These are phyloP conservation scores for Phoma sp. DNA, from an alignment of 2,329 filamentous ascomycete species.

Conservation along the genomic window DNA sequence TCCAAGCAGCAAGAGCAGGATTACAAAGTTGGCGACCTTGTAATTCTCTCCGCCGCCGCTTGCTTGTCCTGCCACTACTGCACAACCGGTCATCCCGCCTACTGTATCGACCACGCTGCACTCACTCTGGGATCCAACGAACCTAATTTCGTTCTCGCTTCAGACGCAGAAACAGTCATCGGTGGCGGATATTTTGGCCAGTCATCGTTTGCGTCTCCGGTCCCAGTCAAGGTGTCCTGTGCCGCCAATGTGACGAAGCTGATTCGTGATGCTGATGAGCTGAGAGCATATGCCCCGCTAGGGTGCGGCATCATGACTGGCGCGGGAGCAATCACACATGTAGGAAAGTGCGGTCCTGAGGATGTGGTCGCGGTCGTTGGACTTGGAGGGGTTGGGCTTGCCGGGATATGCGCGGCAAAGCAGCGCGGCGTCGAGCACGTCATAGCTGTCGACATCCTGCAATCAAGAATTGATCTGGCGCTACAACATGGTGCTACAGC, in stretches of 20 bases:
- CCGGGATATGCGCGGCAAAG: slow-evolving; percentile 49
- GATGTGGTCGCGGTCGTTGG: slow-evolving; percentile 53
- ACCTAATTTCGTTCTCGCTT: slow-evolving; percentile 52
- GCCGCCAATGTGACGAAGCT: slow-evolving; percentile 54
- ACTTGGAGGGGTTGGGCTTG: slow-evolving; percentile 54
- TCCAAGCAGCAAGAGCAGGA: slow-evolving; percentile 42
- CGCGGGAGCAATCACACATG: slow-evolving; percentile 50
- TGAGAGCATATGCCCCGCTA: slow-evolving; percentile 53
- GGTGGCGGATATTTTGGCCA: slow-evolving; percentile 58
- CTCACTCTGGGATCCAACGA: slow-evolving; percentile 36
- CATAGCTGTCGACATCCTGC: slow-evolving; percentile 46
- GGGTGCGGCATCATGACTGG: slow-evolving; percentile 57
- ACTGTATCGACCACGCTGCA: slow-evolving; percentile 53
- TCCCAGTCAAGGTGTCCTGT: slow-evolving; percentile 48
- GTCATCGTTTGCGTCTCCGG: slow-evolving; percentile 51
- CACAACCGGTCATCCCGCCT: slow-evolving; percentile 51
- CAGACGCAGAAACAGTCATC: slow-evolving; percentile 25
- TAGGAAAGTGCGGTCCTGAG: slow-evolving; percentile 41
- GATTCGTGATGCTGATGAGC: slow-evolving; percentile 45
- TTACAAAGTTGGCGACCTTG: slow-evolving; percentile 53
- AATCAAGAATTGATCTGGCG: slow-evolving; percentile 43
- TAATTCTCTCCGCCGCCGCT: slow-evolving; percentile 56
- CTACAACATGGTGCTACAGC: slow-evolving; percentile 42
- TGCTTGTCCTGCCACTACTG: slow-evolving; percentile 57
- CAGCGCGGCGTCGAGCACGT: slow-evolving; percentile 46